These are phyloP conservation scores for Alternaria rosae DNA, from an alignment of 2,329 filamentous ascomycete genomes.

Conservation along the genomic window DNA sequence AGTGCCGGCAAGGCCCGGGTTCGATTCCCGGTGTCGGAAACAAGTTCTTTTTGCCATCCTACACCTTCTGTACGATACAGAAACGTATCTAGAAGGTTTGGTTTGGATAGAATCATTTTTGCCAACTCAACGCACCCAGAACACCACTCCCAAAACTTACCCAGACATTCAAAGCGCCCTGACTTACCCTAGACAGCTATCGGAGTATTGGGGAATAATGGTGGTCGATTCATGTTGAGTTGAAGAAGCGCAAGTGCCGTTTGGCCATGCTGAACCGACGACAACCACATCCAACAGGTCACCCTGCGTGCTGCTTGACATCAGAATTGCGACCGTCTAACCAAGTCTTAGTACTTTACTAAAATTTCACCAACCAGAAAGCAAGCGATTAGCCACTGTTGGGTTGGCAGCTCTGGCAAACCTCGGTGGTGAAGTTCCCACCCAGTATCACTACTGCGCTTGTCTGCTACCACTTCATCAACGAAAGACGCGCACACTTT, in stretches of 20 bases:
- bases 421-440: neutral
- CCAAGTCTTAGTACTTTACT: neutral
- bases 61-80: no score
- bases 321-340: no score
- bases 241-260: neutral
- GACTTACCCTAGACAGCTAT: rapidly evolving
- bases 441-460: neutral
- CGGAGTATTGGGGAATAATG: neutral
- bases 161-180: neutral
- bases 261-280: neutral
- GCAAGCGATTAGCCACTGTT: no score
- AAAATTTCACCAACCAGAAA: no score
- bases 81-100: neutral
- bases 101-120: neutral
- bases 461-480: neutral
- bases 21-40: slow-evolving; percentile 47
- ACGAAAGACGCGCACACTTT: neutral
- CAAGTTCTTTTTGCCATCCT: slow-evolving; percentile 9
- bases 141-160: neutral
- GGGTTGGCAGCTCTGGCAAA: neutral
- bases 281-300: neutral
- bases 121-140: neutral
- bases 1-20: slow-evolving; percentile 47
- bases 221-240: neutral
- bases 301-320: no score